Conservation (phyloP, 495 filamentous ascomycete species). For the Articulospora tetracladia region DNA sequence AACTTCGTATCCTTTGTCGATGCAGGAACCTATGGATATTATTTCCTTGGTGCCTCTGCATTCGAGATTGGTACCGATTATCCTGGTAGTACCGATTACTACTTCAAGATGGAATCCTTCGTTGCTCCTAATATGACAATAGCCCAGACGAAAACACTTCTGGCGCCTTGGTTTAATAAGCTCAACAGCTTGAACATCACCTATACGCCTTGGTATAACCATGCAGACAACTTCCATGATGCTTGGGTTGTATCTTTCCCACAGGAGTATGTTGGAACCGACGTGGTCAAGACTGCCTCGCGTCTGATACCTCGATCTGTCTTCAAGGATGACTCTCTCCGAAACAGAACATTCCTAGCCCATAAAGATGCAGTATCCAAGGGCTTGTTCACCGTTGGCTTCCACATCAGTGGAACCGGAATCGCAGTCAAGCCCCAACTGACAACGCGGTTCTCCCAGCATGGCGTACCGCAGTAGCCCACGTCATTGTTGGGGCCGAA, state of each 20-base stretch:
- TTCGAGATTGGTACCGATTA: slow-evolving; percentile 12
- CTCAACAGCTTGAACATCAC: slow-evolving; percentile 29
- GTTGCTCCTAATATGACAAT: slow-evolving; percentile 13
- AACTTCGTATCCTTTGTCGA: slow-evolving; percentile 25
- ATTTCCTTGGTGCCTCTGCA: slow-evolving; percentile 24
- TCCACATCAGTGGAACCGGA: neutral
- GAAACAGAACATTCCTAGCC: slow-evolving; percentile 6
- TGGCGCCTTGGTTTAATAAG: slow-evolving; percentile 13
- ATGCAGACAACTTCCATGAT: slow-evolving; percentile 41
- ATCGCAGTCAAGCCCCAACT: neutral
- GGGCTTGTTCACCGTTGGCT: neutral
- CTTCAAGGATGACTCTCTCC: slow-evolving; percentile 25
- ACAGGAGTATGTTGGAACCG: slow-evolving; percentile 34
- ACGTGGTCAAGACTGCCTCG: slow-evolving; percentile 45
- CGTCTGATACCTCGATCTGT: slow-evolving; percentile 56
- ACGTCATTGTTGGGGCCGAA: neutral
- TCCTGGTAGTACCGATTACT: neutral
- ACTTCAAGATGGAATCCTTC: slow-evolving; percentile 16
- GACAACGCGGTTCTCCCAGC: slow-evolving; percentile 52
- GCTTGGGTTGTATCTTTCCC: slow-evolving; percentile 42
- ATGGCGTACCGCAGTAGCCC: slow-evolving; percentile 43
- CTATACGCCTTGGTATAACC: slow-evolving; percentile 19
- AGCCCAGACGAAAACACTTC: slow-evolving; percentile 6
- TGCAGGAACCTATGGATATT: slow-evolving; percentile 46
- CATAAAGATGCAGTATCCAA: neutral